Evolutionary conservation across 352 stramenopile genomes (phyloP).

Genomic region (Lagenidium sp.): DNA sequence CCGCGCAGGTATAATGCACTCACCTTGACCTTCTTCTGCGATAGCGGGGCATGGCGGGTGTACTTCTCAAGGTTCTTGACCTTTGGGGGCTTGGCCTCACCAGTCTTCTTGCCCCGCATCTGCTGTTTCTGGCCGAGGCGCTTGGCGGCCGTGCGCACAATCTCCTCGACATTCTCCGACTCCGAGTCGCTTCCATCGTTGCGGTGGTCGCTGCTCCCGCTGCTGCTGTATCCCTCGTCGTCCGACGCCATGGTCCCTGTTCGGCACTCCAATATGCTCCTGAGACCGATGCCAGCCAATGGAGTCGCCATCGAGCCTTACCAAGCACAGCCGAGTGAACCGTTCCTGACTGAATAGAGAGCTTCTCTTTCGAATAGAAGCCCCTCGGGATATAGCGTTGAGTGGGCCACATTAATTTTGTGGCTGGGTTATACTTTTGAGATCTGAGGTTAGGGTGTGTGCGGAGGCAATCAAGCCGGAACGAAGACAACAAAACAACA

Average conservation of each 20-base stretch:
- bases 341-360: too few species aligned
- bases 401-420: too few species aligned
- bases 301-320: background rate
- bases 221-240: slow-evolving; percentile 29
- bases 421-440: too few species aligned
- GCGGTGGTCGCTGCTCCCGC: slow-evolving; percentile 15
- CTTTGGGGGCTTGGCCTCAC: slow-evolving; percentile 12
- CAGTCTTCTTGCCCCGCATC: slow-evolving; percentile 5
- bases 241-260: slow-evolving; percentile 18
- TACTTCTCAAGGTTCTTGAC: slow-evolving; percentile 76
- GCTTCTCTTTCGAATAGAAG: too few species aligned
- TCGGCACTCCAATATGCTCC: background rate
- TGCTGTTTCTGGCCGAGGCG: slow-evolving; percentile 33
- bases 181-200: slow-evolving; percentile 63
- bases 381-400: too few species aligned
- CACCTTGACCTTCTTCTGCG: slow-evolving; percentile 44
- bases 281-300: background rate
- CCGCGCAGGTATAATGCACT: too few species aligned
- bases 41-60: slow-evolving; percentile 43
- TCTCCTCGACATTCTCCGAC: slow-evolving; percentile 41
- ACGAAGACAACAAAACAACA: too few species aligned
- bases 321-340: too few species aligned
- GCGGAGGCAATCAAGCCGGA: too few species aligned
- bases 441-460: too few species aligned
- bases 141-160: slow-evolving; percentile 48